Evolutionary conservation across 2,329 filamentous ascomycete genomes (phyloP).

Genomic region (Orbilia oligospora): DNA sequence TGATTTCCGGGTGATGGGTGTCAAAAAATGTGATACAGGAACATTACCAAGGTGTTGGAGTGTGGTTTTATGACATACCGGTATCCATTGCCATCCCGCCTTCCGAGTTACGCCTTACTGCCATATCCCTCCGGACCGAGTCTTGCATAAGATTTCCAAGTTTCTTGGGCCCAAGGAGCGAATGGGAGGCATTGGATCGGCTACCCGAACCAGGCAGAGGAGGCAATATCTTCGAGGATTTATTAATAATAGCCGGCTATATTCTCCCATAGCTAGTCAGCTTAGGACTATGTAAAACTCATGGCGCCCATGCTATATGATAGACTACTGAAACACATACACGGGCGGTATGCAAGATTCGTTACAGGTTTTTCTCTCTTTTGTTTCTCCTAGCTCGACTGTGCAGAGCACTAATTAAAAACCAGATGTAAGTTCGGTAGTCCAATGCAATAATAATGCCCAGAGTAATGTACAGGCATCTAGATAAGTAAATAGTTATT

Average conservation of each 20-base stretch:
- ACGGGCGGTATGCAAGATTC: conserved; percentile 18
- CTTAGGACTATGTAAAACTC: not conserved
- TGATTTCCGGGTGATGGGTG: not conserved
- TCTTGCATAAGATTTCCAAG: conserved; percentile 34
- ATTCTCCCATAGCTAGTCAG: conserved; percentile 1
- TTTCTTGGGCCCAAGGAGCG: conserved; percentile 17
- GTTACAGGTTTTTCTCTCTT: conserved; percentile 7
- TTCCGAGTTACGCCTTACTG: conserved; percentile 14
- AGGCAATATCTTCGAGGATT: conserved; percentile 12
- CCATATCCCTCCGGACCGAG: conserved; percentile 32
- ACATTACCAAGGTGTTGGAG: conserved; percentile 25
- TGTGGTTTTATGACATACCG: conserved; percentile 37
- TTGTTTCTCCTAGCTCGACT: not conserved
- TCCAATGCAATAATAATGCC: conserved; percentile 1
- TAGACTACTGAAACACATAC: conserved; percentile 39
- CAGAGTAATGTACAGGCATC: conserved; percentile 15
- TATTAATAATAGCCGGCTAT: conserved; percentile 36
- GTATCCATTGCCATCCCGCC: not conserved
- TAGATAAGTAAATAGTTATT: not conserved
- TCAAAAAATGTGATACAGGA: conserved; percentile 32
- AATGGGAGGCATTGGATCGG: conserved; percentile 24
- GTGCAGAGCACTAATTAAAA: conserved; percentile 4
- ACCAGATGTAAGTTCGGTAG: conserved; percentile 2
- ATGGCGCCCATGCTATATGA: conserved; percentile 10
- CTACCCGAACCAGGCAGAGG: conserved; percentile 12